Evolutionary conservation across 495 filamentous ascomycete species (phyloP).

Genomic region (Acidiella bohemica): DNA sequence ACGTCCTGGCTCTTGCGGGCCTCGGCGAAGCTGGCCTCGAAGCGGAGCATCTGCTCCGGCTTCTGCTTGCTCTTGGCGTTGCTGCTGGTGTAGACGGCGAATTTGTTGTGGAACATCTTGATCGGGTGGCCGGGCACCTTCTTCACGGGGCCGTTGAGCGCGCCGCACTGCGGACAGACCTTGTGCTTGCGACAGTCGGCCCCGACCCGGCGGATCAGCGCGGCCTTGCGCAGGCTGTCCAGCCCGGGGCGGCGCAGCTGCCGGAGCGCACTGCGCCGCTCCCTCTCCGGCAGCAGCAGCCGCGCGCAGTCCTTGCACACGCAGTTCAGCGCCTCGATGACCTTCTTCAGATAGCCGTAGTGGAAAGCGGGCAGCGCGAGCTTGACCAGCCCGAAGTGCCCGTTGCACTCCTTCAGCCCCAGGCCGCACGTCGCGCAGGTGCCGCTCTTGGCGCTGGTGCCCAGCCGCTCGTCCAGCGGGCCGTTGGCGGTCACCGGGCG

Average conservation of each 20-base stretch:
- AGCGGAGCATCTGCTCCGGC: constrained; percentile 63
- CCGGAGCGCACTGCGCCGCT: constrained; percentile 56
- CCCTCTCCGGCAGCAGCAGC: constrained; percentile 63
- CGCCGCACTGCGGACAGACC: constrained; percentile 58
- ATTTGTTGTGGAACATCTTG: constrained; percentile 91
- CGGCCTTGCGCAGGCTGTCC: constrained; percentile 67
- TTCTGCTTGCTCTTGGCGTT: constrained; percentile 69
- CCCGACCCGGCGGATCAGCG: constrained; percentile 74
- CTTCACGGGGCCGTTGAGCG: constrained; percentile 76
- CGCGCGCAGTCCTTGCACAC: constrained; percentile 82
- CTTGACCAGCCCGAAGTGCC: constrained; percentile 86
- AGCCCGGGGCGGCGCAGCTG: constrained; percentile 68
- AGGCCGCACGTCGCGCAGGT: constrained; percentile 72
- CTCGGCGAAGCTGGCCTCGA: constrained; percentile 69
- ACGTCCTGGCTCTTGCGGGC: constrained; percentile 66
- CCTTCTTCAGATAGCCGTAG: constrained; percentile 85
- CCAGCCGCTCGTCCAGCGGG: constrained; percentile 73
- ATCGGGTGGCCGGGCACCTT: constrained; percentile 64
- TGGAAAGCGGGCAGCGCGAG: constrained; percentile 86
- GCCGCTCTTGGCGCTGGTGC: constrained; percentile 65
- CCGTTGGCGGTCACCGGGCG: constrained; percentile 61
- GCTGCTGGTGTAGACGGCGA: constrained; percentile 70
- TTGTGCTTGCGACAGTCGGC: constrained; percentile 77
- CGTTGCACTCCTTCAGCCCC: constrained; percentile 66
- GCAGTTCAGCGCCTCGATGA: constrained; percentile 74